phyloP scores from a whole-genome alignment of 2,329 filamentous ascomycete genomes.

The Penicillium glabrum region DNA sequence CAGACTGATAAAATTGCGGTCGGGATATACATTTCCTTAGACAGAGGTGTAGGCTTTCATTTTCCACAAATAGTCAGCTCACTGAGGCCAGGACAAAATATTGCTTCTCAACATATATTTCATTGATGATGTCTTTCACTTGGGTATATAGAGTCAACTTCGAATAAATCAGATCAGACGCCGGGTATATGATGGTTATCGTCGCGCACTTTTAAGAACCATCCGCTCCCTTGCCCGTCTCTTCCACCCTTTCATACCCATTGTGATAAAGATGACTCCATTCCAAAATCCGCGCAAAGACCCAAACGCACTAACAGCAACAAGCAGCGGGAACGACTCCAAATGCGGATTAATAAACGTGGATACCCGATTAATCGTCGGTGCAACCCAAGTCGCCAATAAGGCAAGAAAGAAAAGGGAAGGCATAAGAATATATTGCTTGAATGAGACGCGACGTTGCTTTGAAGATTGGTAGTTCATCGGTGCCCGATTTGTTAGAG shows the following conservation, averaged over 20 bases:
- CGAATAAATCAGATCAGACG: too few relatives aligned
- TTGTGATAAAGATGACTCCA: slow-evolving; percentile 37
- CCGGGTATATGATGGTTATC: neutral
- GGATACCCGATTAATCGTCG: slow-evolving; percentile 38
- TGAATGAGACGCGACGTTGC: slow-evolving; percentile 34
- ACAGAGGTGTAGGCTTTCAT: too few relatives aligned
- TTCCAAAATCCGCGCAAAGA: slow-evolving; percentile 42
- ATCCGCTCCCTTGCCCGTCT: neutral
- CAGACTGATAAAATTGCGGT: too few relatives aligned
- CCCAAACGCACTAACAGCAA: slow-evolving; percentile 35
- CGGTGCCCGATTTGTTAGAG: neutral
- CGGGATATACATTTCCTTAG: too few relatives aligned
- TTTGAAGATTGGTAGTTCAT: slow-evolving; percentile 8
- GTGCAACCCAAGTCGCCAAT: slow-evolving; percentile 37
- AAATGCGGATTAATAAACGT: slow-evolving; percentile 30
- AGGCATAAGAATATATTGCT: slow-evolving; percentile 43
- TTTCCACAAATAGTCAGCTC: too few relatives aligned
- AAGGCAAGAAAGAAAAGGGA: slow-evolving; percentile 38
- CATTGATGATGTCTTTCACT: too few relatives aligned
- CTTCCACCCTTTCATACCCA: slow-evolving; percentile 37
- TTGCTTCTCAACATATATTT: too few relatives aligned
- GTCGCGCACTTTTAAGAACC: neutral
- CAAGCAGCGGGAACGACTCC: slow-evolving; percentile 30
- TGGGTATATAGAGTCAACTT: neutral
- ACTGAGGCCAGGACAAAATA: too few relatives aligned